These are phyloP conservation scores for Boletus pseudopeckii DNA, from an alignment of 768 basidiomycete species.

Conservation along the genomic window DNA sequence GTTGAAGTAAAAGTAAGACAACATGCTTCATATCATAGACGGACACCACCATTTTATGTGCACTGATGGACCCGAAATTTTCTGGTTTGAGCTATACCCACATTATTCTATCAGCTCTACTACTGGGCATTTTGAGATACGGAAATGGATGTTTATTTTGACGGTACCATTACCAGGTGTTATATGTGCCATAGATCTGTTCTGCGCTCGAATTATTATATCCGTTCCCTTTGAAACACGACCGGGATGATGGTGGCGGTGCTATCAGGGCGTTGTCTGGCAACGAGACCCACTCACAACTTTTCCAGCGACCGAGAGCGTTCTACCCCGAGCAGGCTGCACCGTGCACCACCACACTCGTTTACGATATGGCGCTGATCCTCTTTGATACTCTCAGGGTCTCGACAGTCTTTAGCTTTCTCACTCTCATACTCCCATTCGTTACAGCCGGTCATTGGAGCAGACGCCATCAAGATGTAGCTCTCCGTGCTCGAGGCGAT, in stretches of 20 bases:
- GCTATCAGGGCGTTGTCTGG: conserved; percentile 12
- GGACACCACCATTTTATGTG: conserved; percentile 13
- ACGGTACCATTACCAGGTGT: conserved; percentile 10
- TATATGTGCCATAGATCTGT: conserved; percentile 16
- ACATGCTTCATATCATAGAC: conserved; percentile 16
- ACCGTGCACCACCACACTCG: conserved; percentile 19
- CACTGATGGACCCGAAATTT: conserved; percentile 19
- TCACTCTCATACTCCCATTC: conserved; percentile 35
- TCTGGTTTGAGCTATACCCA: conserved; percentile 27
- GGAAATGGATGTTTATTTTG: conserved; percentile 3
- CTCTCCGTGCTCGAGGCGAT: conserved; percentile 43
- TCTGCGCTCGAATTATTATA: background rate
- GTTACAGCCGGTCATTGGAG: conserved; percentile 32
- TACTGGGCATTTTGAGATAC: conserved; percentile 5
- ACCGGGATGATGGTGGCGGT: conserved; percentile 7
- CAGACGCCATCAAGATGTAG: conserved; percentile 46
- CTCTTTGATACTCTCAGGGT: conserved; percentile 14
- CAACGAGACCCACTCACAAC: conserved; percentile 7
- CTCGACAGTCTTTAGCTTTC: conserved; percentile 32
- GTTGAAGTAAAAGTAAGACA: conserved; percentile 16
- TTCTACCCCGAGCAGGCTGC: conserved; percentile 9
- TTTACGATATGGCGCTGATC: conserved; percentile 2
- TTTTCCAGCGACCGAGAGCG: background rate
- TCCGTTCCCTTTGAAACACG: background rate
- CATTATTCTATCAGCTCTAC: conserved; percentile 15